A percentile compares a stretch with the other conserved stretches of the same genome.
phyloP scores from a whole-genome alignment of 2,329 filamentous ascomycete species.

The Pseudopyrenochaeta lycopersici region DNA sequence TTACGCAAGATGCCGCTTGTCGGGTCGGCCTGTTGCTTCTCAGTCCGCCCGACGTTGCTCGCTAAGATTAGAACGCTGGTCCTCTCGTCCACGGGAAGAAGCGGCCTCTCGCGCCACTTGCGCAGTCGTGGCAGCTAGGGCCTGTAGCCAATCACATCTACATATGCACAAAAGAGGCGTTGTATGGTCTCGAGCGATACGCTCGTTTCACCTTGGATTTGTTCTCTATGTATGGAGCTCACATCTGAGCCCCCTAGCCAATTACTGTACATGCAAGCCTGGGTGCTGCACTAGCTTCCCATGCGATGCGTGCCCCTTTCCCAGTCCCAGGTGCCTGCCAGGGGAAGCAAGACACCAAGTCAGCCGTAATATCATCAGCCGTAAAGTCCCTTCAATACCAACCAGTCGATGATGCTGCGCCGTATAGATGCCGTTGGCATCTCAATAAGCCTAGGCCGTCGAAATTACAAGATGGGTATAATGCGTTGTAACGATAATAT shows the following conservation, averaged over 20 bases:
- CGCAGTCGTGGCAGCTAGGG: neutral
- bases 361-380: conserved; percentile 36
- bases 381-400: conserved; percentile 36
- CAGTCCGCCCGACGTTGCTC: conserved; percentile 7
- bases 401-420: conserved; percentile 33
- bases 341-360: conserved; percentile 16
- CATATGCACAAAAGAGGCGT: conserved; percentile 21
- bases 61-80: conserved; percentile 29
- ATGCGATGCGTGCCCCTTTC: conserved; percentile 24
- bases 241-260: conserved; percentile 28
- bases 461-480: conserved; percentile 54
- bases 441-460: conserved; percentile 31
- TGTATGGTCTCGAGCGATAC: conserved; percentile 30
- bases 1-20: conserved; percentile 17
- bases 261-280: conserved; percentile 41
- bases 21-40: conserved; percentile 24
- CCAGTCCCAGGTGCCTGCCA: conserved; percentile 22
- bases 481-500: conserved; percentile 45
- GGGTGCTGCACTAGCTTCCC: conserved; percentile 48
- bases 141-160: conserved; percentile 27
- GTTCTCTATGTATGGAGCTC: conserved; percentile 22
- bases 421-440: conserved; percentile 33
- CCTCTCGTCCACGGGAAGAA: conserved; percentile 13
- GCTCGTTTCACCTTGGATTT: conserved; percentile 35
- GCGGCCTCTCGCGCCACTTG: conserved; percentile 17